phyloP scores from a whole-genome alignment of 2,329 filamentous ascomycete species.

The Phialophora expanda region DNA sequence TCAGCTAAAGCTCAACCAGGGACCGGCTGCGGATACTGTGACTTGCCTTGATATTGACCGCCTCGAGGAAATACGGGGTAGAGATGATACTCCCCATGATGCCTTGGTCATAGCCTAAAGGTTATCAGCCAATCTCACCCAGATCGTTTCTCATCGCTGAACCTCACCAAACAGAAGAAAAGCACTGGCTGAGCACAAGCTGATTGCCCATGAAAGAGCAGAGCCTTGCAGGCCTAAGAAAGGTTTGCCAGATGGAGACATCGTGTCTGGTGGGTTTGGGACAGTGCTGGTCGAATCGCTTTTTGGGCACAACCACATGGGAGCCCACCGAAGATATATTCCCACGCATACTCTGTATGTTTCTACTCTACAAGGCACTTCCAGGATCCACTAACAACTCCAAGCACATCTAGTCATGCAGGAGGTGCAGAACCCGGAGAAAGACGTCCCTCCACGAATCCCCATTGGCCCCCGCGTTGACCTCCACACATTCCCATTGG shows the following conservation, averaged over 20 bases:
- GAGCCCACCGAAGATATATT: neutral
- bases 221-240: slow-evolving; percentile 28
- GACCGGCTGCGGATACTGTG: neutral
- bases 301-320: neutral
- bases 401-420: neutral
- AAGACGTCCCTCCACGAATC: slow-evolving; percentile 4
- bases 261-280: slow-evolving; percentile 4
- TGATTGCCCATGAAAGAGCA: slow-evolving; percentile 30
- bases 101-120: slow-evolving; percentile 36
- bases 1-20: neutral
- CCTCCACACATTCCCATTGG: slow-evolving; percentile 24
- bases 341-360: slow-evolving; percentile 1
- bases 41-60: slow-evolving; percentile 32
- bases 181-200: slow-evolving; percentile 22
- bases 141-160: too few species aligned
- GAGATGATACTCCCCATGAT: slow-evolving; percentile 39
- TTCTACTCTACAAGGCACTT: neutral
- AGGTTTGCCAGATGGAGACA: slow-evolving; percentile 22
- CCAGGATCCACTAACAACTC: neutral
- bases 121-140: too few species aligned
- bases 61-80: slow-evolving; percentile 36
- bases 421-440: neutral
- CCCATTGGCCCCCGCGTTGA: neutral
- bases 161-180: slow-evolving; percentile 23
- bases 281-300: neutral